A percentile compares a stretch with the other conserved stretches of the same genome.
phyloP scores from a whole-genome alignment of 2,329 filamentous ascomycete genomes.

The Exserohilum rostratum region DNA sequence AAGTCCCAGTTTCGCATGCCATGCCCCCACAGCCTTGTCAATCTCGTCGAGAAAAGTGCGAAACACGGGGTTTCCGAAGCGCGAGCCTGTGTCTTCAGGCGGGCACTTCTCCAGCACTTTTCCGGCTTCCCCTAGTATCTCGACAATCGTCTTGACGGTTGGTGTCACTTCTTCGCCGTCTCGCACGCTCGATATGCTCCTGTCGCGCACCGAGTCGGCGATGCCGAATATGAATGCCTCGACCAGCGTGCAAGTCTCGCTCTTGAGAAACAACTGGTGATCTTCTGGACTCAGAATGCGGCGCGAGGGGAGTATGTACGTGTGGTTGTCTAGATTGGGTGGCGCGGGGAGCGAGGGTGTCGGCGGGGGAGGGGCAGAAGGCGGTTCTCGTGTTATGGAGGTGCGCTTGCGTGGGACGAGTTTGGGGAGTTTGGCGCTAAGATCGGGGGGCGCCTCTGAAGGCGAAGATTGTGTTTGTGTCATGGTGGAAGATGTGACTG shows the following conservation, averaged over 20 bases:
- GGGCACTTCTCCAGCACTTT: slow-evolving; percentile 71
- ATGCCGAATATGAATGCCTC: slow-evolving; percentile 85
- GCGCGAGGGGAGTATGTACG: slow-evolving; percentile 71
- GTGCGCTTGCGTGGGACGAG: slow-evolving; percentile 45
- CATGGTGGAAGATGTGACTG: slow-evolving; percentile 15
- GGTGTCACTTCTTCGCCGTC: slow-evolving; percentile 63
- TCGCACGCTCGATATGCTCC: slow-evolving; percentile 66
- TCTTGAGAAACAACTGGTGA: slow-evolving; percentile 80
- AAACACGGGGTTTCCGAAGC: slow-evolving; percentile 95
- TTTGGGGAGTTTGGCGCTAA: slow-evolving; percentile 41
- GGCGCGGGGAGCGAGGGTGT: slow-evolving; percentile 76
- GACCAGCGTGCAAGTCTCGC: slow-evolving; percentile 76
- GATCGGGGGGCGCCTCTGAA: slow-evolving; percentile 23
- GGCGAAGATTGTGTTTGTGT: slow-evolving; percentile 16
- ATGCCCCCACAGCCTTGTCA: slow-evolving; percentile 54
- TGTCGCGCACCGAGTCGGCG: slow-evolving; percentile 78
- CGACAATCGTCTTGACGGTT: slow-evolving; percentile 67
- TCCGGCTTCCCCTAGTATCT: slow-evolving; percentile 73
- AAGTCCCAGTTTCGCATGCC: slow-evolving; percentile 69
- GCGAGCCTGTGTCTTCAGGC: slow-evolving; percentile 84
- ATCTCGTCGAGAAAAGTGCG: slow-evolving; percentile 77
- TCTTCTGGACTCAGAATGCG: slow-evolving; percentile 83
- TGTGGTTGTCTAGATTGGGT: slow-evolving; percentile 64
- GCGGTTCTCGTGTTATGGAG: slow-evolving; percentile 26
- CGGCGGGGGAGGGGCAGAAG: slow-evolving; percentile 66